Conservation (phyloP, 2,329 filamentous ascomycete species). For the Fusarium nelsonii region DNA sequence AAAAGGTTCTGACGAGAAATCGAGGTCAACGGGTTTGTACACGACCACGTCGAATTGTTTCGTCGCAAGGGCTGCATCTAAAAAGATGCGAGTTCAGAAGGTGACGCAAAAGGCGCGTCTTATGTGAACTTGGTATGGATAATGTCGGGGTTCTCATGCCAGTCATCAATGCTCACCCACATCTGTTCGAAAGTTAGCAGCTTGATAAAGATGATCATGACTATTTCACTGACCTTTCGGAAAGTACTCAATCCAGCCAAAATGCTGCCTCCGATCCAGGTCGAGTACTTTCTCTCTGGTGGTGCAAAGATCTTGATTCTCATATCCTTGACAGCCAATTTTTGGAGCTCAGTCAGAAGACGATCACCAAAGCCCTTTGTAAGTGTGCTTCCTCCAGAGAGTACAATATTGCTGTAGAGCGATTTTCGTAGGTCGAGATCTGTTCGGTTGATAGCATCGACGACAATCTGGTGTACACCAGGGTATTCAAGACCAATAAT, state of each 20-base stretch:
- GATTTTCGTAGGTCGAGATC: conserved; percentile 96
- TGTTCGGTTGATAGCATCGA: conserved; percentile 93
- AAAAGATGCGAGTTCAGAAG: conserved; percentile 24
- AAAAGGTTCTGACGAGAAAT: conserved; percentile 23
- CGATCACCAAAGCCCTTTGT: conserved; percentile 98
- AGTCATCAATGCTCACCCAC: conserved; percentile 99
- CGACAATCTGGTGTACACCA: conserved; percentile 96
- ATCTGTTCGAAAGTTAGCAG: conserved; percentile 70
- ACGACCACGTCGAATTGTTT: conserved; percentile 19
- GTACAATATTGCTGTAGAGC: conserved; percentile 95
- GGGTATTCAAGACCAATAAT: conserved; percentile 95
- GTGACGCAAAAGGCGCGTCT: conserved; percentile 28
- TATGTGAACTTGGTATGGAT: conserved; percentile 98
- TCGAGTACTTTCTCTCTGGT: conserved; percentile 97
- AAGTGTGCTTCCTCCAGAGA: conserved; percentile 94
- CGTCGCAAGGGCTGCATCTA: conserved; percentile 27
- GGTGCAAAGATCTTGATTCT: conserved; percentile 99
- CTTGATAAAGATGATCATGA: not conserved
- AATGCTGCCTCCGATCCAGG: conserved; percentile 99
- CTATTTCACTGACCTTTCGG: conserved; percentile 78
- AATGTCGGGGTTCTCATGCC: conserved; percentile 99
- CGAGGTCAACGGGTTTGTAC: conserved; percentile 1
- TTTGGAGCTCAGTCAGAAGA: conserved; percentile 90
- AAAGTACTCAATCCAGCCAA: conserved; percentile 97
- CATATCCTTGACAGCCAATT: conserved; percentile 97